phyloP scores from a whole-genome alignment of 164 flowering plant species.

The Chimonanthus salicifolius region DNA sequence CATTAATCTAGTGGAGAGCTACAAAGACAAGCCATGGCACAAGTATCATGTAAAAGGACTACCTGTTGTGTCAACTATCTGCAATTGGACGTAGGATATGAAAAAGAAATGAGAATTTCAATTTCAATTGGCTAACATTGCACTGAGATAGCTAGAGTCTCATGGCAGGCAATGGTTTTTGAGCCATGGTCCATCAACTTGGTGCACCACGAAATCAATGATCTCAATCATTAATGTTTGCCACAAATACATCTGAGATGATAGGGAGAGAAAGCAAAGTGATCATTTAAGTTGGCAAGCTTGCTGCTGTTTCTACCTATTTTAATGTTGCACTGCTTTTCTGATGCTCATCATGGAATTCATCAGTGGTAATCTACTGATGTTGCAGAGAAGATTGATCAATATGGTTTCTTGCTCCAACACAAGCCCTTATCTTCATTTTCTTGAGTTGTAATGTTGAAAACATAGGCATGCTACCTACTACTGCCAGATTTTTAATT shows the following conservation, averaged over 20 bases:
- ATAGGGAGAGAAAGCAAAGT: background rate
- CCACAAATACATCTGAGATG: background rate
- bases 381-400: background rate
- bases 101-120: background rate
- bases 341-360: background rate
- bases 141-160: background rate
- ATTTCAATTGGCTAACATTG: background rate
- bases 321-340: background rate
- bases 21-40: background rate
- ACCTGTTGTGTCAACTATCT: background rate
- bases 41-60: background rate
- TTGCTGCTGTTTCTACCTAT: background rate
- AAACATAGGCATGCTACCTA: background rate
- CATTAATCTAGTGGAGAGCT: background rate
- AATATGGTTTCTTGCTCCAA: background rate
- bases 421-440: background rate
- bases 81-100: background rate
- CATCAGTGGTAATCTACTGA: background rate
- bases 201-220: background rate
- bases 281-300: background rate
- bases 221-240: background rate
- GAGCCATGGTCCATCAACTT: background rate
- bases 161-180: background rate
- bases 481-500: slow-evolving; percentile 1
- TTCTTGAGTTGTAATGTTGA: background rate